A percentile compares a stretch with the other conserved stretches of the same genome.
Evolutionary conservation across 1,284 basidiomycete species (phyloP).

Genomic region (Pseudozyma sp.): DNA sequence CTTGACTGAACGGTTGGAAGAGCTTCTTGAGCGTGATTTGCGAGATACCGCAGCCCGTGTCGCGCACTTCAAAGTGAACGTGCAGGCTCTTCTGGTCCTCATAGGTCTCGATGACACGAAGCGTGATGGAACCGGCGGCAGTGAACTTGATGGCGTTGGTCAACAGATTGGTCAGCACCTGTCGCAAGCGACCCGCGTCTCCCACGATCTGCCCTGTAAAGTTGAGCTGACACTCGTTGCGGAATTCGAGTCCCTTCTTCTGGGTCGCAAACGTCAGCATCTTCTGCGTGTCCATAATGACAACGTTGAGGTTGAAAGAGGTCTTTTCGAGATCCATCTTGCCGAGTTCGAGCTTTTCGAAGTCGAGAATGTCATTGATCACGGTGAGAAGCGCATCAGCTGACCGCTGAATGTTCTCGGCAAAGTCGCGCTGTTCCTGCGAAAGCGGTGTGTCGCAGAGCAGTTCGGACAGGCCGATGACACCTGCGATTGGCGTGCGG

Average conservation of each 20-base stretch:
- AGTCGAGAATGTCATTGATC: slow-evolving; percentile 71
- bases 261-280: slow-evolving; percentile 68
- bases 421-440: slow-evolving; percentile 70
- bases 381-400: slow-evolving; percentile 71
- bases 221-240: slow-evolving; percentile 57
- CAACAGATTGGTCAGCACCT: slow-evolving; percentile 69
- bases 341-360: slow-evolving; percentile 70
- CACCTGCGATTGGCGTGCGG: slow-evolving; percentile 70
- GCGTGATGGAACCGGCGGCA: slow-evolving; percentile 63
- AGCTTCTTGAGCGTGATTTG: slow-evolving; percentile 62
- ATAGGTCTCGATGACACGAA: slow-evolving; percentile 57
- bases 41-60: slow-evolving; percentile 69
- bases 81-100: slow-evolving; percentile 58
- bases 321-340: slow-evolving; percentile 70
- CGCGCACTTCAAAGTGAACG: slow-evolving; percentile 66
- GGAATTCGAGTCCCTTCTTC: slow-evolving; percentile 67
- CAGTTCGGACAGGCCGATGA: slow-evolving; percentile 69
- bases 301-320: slow-evolving; percentile 69
- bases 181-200: slow-evolving; percentile 61
- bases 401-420: slow-evolving; percentile 70
- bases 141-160: slow-evolving; percentile 71
- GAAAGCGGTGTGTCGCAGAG: slow-evolving; percentile 66
- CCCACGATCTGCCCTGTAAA: slow-evolving; percentile 61
- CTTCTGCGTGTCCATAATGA: slow-evolving; percentile 66
- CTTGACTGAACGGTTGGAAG: slow-evolving; percentile 68